These are phyloP conservation scores for Podaxis sp. DNA, from an alignment of 768 basidiomycete species.

Conservation along the genomic window DNA sequence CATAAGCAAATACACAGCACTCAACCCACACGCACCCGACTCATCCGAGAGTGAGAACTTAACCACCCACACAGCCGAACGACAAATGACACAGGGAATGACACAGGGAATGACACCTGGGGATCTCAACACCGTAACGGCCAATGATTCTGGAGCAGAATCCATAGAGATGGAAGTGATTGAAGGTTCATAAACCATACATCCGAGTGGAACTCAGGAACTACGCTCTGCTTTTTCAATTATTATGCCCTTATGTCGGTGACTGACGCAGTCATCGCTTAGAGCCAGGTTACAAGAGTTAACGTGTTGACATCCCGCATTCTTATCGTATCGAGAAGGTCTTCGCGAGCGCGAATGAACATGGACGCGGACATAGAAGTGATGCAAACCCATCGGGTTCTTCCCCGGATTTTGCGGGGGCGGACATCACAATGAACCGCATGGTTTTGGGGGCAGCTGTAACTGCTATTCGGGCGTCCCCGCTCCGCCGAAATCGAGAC, in stretches of 20 bases:
- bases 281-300: neutral
- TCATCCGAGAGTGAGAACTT: neutral
- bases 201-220: neutral
- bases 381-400: neutral
- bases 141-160: neutral
- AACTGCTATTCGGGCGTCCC: too few species aligned
- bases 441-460: too few species aligned
- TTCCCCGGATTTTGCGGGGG: neutral
- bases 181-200: neutral
- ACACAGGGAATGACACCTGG: neutral
- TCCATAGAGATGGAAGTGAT: neutral
- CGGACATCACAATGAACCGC: too few species aligned
- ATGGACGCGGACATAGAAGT: neutral
- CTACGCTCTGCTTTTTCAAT: neutral
- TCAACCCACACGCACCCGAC: neutral
- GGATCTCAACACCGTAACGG: neutral
- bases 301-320: neutral
- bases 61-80: neutral
- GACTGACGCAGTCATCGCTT: neutral
- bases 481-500: too few species aligned
- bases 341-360: neutral
- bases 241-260: too few species aligned
- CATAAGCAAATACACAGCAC: neutral
- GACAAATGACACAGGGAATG: neutral
- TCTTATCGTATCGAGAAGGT: neutral